These are phyloP conservation scores for Fomitiporia mediterranea DNA, from an alignment of 1,284 basidiomycete species.

Conservation along the genomic window DNA sequence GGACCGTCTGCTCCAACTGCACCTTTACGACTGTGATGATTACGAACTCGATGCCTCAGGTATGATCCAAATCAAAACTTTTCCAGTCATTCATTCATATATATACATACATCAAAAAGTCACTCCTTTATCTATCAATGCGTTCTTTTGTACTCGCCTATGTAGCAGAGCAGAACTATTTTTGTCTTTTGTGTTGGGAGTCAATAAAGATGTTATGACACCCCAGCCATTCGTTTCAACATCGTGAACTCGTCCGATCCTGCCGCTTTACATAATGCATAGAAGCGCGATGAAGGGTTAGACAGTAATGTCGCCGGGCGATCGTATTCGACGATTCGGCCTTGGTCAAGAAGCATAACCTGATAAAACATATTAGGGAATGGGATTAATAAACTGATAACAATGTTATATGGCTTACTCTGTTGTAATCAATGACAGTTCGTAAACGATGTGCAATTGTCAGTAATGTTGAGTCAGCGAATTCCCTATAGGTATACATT, in stretches of 20 bases:
- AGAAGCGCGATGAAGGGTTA: conserved; percentile 67
- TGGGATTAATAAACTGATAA: not conserved
- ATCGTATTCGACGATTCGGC: conserved; percentile 80
- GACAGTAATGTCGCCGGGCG: conserved; percentile 66
- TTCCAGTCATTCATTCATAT: not conserved
- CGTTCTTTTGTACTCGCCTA: not conserved
- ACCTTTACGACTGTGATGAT: no score
- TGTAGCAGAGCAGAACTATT: not conserved
- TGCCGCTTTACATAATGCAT: conserved; percentile 76
- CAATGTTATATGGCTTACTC: no score
- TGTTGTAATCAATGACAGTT: conserved; percentile 58
- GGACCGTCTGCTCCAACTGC: no score
- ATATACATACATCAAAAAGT: not conserved
- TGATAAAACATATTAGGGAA: conserved; percentile 28
- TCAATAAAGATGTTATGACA: not conserved
- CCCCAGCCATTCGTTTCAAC: conserved; percentile 62
- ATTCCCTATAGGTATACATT: conserved; percentile 45
- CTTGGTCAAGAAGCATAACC: conserved; percentile 86
- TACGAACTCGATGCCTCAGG: no score
- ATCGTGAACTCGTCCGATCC: conserved; percentile 78
- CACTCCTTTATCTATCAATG: not conserved
- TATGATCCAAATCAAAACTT: no score
- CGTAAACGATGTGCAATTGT: conserved; percentile 64
- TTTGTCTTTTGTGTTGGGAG: not conserved
- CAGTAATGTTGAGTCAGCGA: conserved; percentile 52